phyloP scores from a whole-genome alignment of 768 basidiomycete genomes.

The Xanthoconium stramineum region DNA sequence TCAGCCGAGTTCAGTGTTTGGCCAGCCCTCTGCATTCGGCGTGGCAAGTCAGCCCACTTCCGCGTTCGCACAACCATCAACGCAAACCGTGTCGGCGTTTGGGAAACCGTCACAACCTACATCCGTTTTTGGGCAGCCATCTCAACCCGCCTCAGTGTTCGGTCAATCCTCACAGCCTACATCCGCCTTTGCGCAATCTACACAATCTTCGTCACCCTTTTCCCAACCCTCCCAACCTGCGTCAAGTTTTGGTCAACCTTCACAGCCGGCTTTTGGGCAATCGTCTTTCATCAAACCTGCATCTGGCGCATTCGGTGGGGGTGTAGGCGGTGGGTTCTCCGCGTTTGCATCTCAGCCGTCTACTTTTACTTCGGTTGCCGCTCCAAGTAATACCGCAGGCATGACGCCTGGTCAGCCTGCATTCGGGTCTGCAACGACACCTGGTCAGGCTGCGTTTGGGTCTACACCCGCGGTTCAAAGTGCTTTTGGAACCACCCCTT shows the following conservation, averaged over 20 bases:
- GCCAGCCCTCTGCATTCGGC: constrained; percentile 38
- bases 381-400: constrained; percentile 4
- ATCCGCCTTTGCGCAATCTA: constrained; percentile 32
- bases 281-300: constrained; percentile 46
- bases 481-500: constrained; percentile 11
- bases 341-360: constrained; percentile 50
- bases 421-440: constrained; percentile 15
- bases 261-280: constrained; percentile 36
- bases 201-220: constrained; percentile 26
- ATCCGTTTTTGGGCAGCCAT: constrained; percentile 31
- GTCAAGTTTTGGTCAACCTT: constrained; percentile 35
- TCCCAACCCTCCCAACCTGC: constrained; percentile 30
- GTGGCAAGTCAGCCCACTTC: constrained; percentile 26
- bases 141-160: constrained; percentile 36
- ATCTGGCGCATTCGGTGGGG: constrained; percentile 47
- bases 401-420: constrained; percentile 14
- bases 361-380: constrained; percentile 33
- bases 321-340: constrained; percentile 45
- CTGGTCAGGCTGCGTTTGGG: constrained; percentile 23
- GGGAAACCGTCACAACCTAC: constrained; percentile 28
- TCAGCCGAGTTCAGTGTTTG: constrained; percentile 36
- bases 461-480: constrained; percentile 16
- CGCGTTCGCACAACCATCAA: constrained; percentile 25
- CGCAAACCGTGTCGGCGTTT: constrained; percentile 34
- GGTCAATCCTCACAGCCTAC: constrained; percentile 31